phyloP scores from a whole-genome alignment of 345 rosid genomes.

The Streptanthus diversifolius region DNA sequence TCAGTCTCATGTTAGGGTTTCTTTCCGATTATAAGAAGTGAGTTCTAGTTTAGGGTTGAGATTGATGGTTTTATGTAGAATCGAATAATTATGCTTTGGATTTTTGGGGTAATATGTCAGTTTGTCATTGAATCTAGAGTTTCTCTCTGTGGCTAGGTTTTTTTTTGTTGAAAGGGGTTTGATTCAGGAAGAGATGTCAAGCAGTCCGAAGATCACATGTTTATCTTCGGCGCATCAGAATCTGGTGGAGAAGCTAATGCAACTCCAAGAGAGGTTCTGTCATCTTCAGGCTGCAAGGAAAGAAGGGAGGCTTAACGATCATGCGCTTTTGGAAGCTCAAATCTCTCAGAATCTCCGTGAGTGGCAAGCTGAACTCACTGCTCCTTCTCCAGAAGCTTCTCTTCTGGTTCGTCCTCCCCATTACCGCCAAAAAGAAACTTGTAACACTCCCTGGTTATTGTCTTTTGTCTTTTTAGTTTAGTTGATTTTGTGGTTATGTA shows the following conservation, averaged over 20 bases:
- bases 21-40: not conserved
- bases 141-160: not conserved
- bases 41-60: not conserved
- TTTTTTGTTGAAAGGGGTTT: not conserved
- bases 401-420: slow-evolving; percentile 44
- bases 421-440: not conserved
- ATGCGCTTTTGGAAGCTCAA: slow-evolving; percentile 60
- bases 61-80: not conserved
- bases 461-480: not conserved
- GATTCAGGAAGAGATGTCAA: slow-evolving; percentile 36
- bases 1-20: not conserved
- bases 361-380: slow-evolving; percentile 67
- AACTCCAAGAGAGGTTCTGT: slow-evolving; percentile 54
- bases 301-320: slow-evolving; percentile 51
- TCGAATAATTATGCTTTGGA: not conserved
- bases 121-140: not conserved
- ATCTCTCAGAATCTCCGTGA: slow-evolving; percentile 60
- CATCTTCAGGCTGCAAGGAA: slow-evolving; percentile 63
- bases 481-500: not conserved
- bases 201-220: slow-evolving; percentile 46
- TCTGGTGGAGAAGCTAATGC: slow-evolving; percentile 54
- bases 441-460: not conserved
- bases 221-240: slow-evolving; percentile 46
- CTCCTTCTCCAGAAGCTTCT: slow-evolving; percentile 64
- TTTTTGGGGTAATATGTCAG: not conserved